These are phyloP conservation scores for Licmophora abbreviata DNA, from an alignment of 108 stramenopile species.

Conservation along the genomic window DNA sequence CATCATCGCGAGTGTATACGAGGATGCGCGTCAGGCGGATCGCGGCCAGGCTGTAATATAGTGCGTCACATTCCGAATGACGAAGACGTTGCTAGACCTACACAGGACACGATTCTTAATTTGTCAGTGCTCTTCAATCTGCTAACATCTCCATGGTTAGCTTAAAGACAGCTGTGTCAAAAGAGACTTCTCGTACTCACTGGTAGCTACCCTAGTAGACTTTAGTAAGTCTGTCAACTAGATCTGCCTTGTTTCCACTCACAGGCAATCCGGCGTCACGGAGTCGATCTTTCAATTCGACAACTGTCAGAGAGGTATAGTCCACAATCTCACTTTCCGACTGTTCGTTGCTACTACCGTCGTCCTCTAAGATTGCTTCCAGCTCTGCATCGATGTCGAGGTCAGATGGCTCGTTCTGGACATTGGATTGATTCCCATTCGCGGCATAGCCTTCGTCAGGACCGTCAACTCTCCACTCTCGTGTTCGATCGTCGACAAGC, in stretches of 20 bases:
- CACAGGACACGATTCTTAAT: too few species aligned
- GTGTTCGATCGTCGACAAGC: constrained; percentile 21
- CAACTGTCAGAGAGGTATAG: constrained; percentile 31
- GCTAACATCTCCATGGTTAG: too few species aligned
- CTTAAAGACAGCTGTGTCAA: too few species aligned
- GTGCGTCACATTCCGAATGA: too few species aligned
- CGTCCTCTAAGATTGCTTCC: constrained; percentile 3
- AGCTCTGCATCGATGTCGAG: not conserved
- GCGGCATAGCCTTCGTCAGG: not conserved
- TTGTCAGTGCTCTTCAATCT: too few species aligned
- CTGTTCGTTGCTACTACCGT: not conserved
- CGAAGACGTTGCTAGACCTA: too few species aligned
- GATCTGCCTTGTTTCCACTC: constrained; percentile 52
- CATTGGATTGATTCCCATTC: not conserved
- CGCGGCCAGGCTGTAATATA: too few species aligned
- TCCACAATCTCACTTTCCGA: constrained; percentile 9
- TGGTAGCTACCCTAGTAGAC: too few species aligned
- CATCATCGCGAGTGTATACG: too few species aligned
- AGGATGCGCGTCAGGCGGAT: too few species aligned
- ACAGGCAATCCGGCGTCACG: constrained; percentile 43
- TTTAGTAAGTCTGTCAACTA: constrained; percentile 39
- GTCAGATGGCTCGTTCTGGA: not conserved
- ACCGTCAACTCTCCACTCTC: constrained; percentile 14
- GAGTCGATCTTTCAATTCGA: constrained; percentile 49
- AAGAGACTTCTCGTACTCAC: too few species aligned